Evolutionary conservation across 2,329 filamentous ascomycete species (phyloP), one percentile per base, ranked within the genome.

Genomic region (Talaromyces albobiverticillius): DNA sequence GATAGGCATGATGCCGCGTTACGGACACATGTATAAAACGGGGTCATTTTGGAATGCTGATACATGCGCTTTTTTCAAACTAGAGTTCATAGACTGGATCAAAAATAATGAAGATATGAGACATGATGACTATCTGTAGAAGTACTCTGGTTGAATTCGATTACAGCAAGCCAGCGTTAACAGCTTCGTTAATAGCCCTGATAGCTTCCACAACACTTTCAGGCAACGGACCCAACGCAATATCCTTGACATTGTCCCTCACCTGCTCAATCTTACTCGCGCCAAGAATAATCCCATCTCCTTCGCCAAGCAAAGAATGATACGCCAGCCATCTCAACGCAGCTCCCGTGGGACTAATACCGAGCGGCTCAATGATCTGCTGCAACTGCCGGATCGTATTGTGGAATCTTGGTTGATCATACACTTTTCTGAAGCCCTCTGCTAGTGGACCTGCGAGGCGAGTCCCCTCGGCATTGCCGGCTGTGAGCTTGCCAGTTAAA

Each of bases 311-410:
- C 56, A 75, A 71, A 9, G 85, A 88, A 71, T 93, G 89, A 67
- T 92, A 86, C 43, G 83, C 80, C 53, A 81, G 70, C 88, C 89
- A 93, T 48, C 89, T 79, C 65, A 92, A 76, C 1, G 88, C 88
- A 14, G 82, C 49, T 0, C 26, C 49, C 14, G 49, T 51, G 3
- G 49, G 40, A 26, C 49, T 51, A 13, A 51, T 51, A n/a, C 49
- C 49, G 13, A 51, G 32, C 29, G 49, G 49, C 29, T 36, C 29
- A 36, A 36, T 51, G 14, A 45, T 36, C 4, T 23, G 7, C 20
- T 45, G 42, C 40, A 51, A 20, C 9, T 36, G 38, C 16, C 32
- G 42, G 29, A 51, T 20, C 20, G 18, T 36, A 11, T 43, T 9
- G 10, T 51, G 49, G 31, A 51, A 45, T 7, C 25, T 26, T 1